Conservation (phyloP, 768 basidiomycete species). For the Russula brevipes region DNA sequence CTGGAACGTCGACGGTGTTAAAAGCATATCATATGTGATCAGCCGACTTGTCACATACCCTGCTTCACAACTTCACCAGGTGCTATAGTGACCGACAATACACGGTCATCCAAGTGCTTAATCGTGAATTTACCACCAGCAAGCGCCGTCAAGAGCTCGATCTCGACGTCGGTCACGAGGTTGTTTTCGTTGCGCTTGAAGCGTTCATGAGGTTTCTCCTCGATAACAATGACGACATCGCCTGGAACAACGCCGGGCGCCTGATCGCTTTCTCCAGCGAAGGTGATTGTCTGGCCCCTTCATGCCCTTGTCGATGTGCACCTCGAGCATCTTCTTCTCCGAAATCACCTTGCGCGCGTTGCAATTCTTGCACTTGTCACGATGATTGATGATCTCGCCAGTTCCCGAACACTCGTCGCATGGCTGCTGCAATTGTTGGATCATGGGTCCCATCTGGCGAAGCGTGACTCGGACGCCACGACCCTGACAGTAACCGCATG, state of each 20-base stretch:
- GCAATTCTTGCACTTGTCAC: constrained; percentile 89
- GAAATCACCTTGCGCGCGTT: constrained; percentile 92
- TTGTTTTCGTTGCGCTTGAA: constrained; percentile 90
- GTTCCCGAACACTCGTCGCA: constrained; percentile 91
- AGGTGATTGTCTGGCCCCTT: constrained; percentile 88
- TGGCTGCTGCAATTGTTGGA: constrained; percentile 94
- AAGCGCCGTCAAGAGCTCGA: constrained; percentile 90
- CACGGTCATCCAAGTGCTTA: constrained; percentile 91
- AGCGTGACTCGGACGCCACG: constrained; percentile 88
- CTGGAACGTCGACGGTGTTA: constrained; percentile 38
- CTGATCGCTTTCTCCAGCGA: constrained; percentile 89
- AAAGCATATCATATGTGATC: neutral
- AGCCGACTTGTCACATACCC: constrained; percentile 48
- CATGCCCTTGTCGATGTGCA: constrained; percentile 98
- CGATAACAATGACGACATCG: constrained; percentile 90
- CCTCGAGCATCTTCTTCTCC: constrained; percentile 96
- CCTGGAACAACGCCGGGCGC: constrained; percentile 84
- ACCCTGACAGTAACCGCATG: constrained; percentile 74
- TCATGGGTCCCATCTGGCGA: constrained; percentile 99
- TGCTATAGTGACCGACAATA: constrained; percentile 71
- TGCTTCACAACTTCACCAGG: constrained; percentile 93
- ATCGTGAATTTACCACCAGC: constrained; percentile 88
- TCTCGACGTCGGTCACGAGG: constrained; percentile 78
- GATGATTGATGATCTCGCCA: constrained; percentile 92
- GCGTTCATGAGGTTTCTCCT: constrained; percentile 85